Conservation (phyloP, 306 rosid genomes). For the Pueraria montana region DNA sequence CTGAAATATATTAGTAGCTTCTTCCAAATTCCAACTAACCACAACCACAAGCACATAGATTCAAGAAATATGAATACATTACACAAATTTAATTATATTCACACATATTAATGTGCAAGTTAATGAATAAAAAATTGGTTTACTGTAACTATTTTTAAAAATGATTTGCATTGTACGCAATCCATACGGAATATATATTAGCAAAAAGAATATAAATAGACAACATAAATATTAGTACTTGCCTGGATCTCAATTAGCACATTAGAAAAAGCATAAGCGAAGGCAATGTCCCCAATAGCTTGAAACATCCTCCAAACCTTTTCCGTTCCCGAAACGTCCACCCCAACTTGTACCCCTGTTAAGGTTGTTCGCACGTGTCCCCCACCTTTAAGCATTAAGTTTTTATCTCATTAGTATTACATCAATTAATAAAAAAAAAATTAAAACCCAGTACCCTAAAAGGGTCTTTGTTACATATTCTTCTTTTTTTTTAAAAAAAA, state of each 20-base stretch:
- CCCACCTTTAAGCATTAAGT: slow-evolving; percentile 41
- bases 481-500: no score
- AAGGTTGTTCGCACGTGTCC: slow-evolving; percentile 59
- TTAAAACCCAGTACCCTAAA: no score
- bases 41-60: not conserved
- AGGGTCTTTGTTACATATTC: no score
- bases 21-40: not conserved
- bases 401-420: not conserved
- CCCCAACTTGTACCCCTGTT: slow-evolving; percentile 73
- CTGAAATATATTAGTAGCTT: not conserved
- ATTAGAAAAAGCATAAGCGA: slow-evolving; percentile 85
- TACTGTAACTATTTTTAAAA: no score
- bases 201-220: not conserved
- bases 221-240: not conserved
- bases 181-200: not conserved
- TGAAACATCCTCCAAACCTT: slow-evolving; percentile 76
- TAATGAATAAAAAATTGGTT: no score
- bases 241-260: slow-evolving; percentile 91
- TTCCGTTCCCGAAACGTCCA: slow-evolving; percentile 71
- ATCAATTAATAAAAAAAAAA: no score
- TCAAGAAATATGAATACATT: not conserved
- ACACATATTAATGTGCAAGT: no score
- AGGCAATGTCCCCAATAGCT: slow-evolving; percentile 87
- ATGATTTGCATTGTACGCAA: no score
- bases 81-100: no score